Conservation (phyloP, 306 rosid genomes). For the Casuarina equisetifolia region DNA sequence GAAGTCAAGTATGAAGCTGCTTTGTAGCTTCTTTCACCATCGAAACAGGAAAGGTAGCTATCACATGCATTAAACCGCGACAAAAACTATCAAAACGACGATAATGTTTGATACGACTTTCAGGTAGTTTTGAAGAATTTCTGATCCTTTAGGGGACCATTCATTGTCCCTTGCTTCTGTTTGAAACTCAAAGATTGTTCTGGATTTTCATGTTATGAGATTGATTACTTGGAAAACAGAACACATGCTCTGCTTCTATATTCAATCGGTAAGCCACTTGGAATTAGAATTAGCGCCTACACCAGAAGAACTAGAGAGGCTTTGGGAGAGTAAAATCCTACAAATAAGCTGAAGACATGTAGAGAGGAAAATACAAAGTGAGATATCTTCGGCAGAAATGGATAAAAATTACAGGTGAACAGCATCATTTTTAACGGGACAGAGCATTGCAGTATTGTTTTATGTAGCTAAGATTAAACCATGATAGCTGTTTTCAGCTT, state of each 20-base stretch:
- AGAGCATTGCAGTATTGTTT: constrained; percentile 13
- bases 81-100: neutral
- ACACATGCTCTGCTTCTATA: neutral
- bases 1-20: constrained; percentile 34
- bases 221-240: neutral
- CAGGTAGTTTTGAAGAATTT: neutral
- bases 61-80: neutral
- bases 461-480: constrained; percentile 14
- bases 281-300: neutral
- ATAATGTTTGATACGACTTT: neutral
- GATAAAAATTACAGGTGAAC: neutral
- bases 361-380: neutral
- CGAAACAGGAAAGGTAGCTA: neutral
- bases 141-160: neutral
- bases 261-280: too few species aligned
- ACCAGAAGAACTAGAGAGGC: neutral
- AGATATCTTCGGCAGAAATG: neutral
- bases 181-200: neutral
- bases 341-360: neutral
- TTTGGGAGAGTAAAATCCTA: neutral
- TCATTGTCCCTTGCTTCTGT: neutral
- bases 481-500: constrained; percentile 29
- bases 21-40: constrained; percentile 1
- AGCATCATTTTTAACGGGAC: neutral
- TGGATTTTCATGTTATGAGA: neutral